Conservation (phyloP, 2,329 filamentous ascomycete species). For the Lasiodiplodia citricola region DNA sequence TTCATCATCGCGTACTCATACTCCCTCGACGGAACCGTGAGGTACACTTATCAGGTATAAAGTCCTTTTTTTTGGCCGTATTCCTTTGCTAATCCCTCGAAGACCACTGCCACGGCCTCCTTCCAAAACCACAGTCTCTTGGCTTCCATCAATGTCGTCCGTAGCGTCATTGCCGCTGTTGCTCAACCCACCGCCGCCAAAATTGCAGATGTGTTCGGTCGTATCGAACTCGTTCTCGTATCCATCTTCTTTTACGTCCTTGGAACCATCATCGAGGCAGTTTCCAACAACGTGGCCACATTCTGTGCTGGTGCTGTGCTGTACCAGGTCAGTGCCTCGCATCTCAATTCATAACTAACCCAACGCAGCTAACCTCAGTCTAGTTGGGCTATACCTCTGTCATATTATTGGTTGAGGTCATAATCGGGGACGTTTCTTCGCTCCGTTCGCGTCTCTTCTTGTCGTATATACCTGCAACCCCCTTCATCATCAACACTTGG, state of each 20-base stretch:
- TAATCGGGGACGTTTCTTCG: conserved; percentile 69
- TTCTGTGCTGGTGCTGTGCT: conserved; percentile 65
- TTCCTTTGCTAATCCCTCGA: conserved; percentile 18
- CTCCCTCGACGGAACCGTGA: conserved; percentile 63
- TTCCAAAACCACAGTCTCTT: conserved; percentile 62
- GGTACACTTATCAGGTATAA: conserved; percentile 57
- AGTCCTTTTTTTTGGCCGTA: background rate
- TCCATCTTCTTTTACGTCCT: conserved; percentile 63
- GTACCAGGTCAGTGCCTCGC: conserved; percentile 50
- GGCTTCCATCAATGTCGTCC: conserved; percentile 63
- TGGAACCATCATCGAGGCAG: conserved; percentile 62
- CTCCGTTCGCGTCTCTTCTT: conserved; percentile 67
- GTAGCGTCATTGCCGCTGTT: conserved; percentile 65
- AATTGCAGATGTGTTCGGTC: conserved; percentile 66
- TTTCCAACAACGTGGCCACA: conserved; percentile 53
- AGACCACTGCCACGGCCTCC: conserved; percentile 60
- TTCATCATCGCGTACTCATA: conserved; percentile 70
- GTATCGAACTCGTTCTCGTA: conserved; percentile 62
- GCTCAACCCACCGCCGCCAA: conserved; percentile 65
- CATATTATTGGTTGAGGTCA: conserved; percentile 66
- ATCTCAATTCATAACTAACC: background rate
- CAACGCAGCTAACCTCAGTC: conserved; percentile 3
- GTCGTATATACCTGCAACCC: conserved; percentile 66
- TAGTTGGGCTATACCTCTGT: conserved; percentile 66
- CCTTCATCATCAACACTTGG: conserved; percentile 67